Base-by-base conservation (phyloP, 2,329 filamentous ascomycete genomes). In the Aspergillus sp. region DNA sequence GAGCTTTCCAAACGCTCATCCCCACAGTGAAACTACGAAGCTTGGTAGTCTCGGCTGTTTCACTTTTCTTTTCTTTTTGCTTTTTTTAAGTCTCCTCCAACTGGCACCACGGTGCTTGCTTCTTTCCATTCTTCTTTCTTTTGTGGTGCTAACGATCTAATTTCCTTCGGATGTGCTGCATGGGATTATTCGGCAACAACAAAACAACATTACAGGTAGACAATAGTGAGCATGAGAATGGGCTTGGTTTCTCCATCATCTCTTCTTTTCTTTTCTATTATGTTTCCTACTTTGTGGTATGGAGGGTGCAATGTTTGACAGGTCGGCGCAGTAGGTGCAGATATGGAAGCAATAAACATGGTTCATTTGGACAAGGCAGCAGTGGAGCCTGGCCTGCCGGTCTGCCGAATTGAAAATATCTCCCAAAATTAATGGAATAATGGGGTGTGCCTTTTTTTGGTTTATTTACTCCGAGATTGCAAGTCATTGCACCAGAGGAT, bases 161-260 rank as follows among this genome's bases (percentile, higher is more conserved):
- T 33, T 40, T 56, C 50, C 49, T 48, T 49, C 35, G 50, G 56
- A 55, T 40, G 55, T 49, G 25, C 44, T 45, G 40, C 51, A 52
- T 55, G 47, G 27, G 33, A 49, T 44, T 47, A 35, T 52, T 56
- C 3, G 37, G 41, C 23, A 35, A 40, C 47, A 39, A 50, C 48
- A 45, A 37, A 48, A 48, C 35, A 27, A 57, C n/a, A 52, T 43
- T 51, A 55, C 55, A 52, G 53, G 58, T 60, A 60, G 47, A 57
- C 49, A 31, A 55, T 43, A 43, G 35, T 46, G 35, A 41, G 27
- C n/a, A 49, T 43, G 46, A 39, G 40, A 25, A 46, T 27, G 52
- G 19, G n/a, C 14, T 23, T 44, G 14, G 25, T 14, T 12, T 5
- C 31, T 52, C n/a, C 19, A 19, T 50, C 14, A 14, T 21, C 15